Evolutionary conservation across 2,329 filamentous ascomycete genomes (phyloP).

Genomic region (Arthrobotrys conoides): DNA sequence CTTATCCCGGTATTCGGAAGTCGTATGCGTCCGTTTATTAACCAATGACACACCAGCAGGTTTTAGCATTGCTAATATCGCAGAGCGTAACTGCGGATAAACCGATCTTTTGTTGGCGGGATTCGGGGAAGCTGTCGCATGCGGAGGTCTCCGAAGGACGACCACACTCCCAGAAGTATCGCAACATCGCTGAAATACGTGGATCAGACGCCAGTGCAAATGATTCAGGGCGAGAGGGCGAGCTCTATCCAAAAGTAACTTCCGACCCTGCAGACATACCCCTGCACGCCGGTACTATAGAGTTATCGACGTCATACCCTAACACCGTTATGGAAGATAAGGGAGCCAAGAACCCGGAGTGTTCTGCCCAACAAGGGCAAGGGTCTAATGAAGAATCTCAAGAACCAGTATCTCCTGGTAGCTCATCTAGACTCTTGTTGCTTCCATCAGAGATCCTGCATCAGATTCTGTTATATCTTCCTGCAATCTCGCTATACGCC

Average conservation of each 20-base stretch:
- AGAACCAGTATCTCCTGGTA: neutral
- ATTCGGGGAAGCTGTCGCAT: slow-evolving; percentile 17
- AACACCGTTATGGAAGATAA: slow-evolving; percentile 12
- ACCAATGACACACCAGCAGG: slow-evolving; percentile 46
- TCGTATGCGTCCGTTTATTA: slow-evolving; percentile 9
- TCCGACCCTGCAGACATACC: slow-evolving; percentile 23
- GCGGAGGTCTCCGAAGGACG: neutral
- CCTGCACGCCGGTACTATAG: slow-evolving; percentile 7
- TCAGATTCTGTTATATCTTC: slow-evolving; percentile 50
- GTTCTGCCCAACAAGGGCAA: slow-evolving; percentile 12
- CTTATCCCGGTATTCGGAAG: slow-evolving; percentile 14
- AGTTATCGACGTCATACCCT: slow-evolving; percentile 23
- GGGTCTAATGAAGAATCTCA: slow-evolving; percentile 1
- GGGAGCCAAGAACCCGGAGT: neutral
- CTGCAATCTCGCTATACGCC: slow-evolving; percentile 57
- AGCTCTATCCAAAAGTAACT: slow-evolving; percentile 22
- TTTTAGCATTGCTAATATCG: slow-evolving; percentile 58
- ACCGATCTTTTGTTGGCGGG: slow-evolving; percentile 44
- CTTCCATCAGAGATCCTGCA: slow-evolving; percentile 54
- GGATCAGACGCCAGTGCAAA: slow-evolving; percentile 13
- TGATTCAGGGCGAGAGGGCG: neutral
- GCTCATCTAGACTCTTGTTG: slow-evolving; percentile 16
- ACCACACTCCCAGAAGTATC: slow-evolving; percentile 1
- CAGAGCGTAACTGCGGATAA: slow-evolving; percentile 56
- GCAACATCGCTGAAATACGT: slow-evolving; percentile 31